These are phyloP conservation scores for Trichoderma simmonsii DNA, from an alignment of 2,329 filamentous ascomycete genomes.

Conservation along the genomic window DNA sequence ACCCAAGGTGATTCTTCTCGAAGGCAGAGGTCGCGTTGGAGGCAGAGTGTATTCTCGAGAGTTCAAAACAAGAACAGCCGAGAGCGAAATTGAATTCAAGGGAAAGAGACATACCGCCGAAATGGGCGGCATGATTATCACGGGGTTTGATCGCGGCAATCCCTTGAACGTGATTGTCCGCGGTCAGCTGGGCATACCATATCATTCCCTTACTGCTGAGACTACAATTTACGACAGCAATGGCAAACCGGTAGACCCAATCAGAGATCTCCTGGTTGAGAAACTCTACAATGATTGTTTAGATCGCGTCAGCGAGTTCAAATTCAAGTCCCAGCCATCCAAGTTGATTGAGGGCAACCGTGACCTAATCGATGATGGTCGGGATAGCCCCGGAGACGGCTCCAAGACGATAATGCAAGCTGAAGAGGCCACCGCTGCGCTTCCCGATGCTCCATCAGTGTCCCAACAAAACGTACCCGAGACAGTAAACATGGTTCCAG, in stretches of 20 bases:
- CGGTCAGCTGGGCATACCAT: conserved; percentile 82
- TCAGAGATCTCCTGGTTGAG: conserved; percentile 79
- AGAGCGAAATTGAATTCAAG: conserved; percentile 50
- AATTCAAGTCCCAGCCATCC: conserved; percentile 68
- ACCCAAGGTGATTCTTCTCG: conserved; percentile 75
- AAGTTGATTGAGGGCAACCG: conserved; percentile 79
- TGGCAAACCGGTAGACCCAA: conserved; percentile 72
- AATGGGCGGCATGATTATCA: conserved; percentile 98
- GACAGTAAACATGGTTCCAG: conserved; percentile 56
- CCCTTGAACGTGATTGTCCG: conserved; percentile 88
- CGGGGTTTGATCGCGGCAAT: conserved; percentile 93
- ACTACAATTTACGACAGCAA: conserved; percentile 88
- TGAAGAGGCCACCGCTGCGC: conserved; percentile 65
- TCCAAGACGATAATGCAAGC: conserved; percentile 66
- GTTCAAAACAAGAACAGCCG: conserved; percentile 57
- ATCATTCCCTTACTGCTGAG: conserved; percentile 74
- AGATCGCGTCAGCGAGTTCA: conserved; percentile 86
- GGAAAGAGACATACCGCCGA: conserved; percentile 75
- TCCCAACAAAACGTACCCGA: conserved; percentile 52
- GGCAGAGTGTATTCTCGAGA: conserved; percentile 87
- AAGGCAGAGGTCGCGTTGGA: conserved; percentile 83
- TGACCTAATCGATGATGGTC: conserved; percentile 75
- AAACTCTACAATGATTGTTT: conserved; percentile 93
- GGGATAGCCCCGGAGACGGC: conserved; percentile 70
- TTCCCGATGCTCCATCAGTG: conserved; percentile 53